Evolutionary conservation across 345 rosid species (phyloP).

Genomic region (Arabidopsis suecica): DNA sequence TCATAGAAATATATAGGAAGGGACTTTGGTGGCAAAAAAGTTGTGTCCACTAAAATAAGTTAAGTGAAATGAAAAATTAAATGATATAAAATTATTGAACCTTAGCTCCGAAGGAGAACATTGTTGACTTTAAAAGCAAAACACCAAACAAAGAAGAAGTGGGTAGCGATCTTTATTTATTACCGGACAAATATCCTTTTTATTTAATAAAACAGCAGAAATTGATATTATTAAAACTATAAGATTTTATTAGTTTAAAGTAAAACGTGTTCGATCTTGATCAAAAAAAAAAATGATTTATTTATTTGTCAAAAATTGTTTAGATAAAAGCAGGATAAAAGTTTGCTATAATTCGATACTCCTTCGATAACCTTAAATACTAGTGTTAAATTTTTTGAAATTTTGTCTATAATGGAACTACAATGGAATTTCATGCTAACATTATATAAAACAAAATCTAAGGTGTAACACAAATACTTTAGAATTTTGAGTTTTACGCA

Average conservation of each 20-base stretch:
- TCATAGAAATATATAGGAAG: not conserved
- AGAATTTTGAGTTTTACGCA: not conserved
- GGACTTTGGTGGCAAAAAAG: conserved; percentile 32
- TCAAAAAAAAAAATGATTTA: too few species aligned
- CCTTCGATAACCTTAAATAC: too few species aligned
- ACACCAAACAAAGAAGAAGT: conserved; percentile 19
- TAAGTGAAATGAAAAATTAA: conserved; percentile 10
- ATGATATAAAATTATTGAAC: conserved; percentile 28
- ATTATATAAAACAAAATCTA: too few species aligned
- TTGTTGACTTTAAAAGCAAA: conserved; percentile 43
- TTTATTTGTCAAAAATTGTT: too few species aligned
- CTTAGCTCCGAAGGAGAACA: conserved; percentile 45
- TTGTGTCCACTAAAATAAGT: not conserved
- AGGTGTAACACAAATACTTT: not conserved
- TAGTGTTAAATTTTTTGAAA: too few species aligned
- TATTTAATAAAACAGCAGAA: not conserved
- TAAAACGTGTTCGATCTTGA: too few species aligned
- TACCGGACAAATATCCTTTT: conserved; percentile 10
- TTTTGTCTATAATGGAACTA: too few species aligned
- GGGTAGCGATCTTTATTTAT: conserved; percentile 23
- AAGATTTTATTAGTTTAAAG: too few species aligned
- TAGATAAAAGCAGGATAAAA: too few species aligned
- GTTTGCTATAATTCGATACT: too few species aligned
- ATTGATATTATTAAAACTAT: too few species aligned
- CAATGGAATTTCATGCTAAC: too few species aligned